Evolutionary conservation across 495 filamentous ascomycete genomes (phyloP).

Genomic region (Xylaria telfairii): DNA sequence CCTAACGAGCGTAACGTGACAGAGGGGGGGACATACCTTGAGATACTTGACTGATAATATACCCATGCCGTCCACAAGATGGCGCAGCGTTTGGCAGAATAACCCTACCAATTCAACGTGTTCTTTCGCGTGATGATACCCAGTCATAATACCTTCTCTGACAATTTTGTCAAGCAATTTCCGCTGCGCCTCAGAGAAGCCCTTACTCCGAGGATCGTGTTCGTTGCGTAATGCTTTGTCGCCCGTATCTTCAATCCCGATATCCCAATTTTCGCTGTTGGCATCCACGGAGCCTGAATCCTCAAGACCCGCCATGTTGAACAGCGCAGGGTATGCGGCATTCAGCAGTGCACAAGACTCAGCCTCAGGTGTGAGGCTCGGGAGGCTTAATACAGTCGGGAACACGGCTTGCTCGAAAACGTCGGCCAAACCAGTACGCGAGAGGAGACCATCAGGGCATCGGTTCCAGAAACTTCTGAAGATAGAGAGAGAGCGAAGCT

Average conservation of each 20-base stretch:
- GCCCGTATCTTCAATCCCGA: background rate
- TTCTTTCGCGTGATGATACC: conserved; percentile 59
- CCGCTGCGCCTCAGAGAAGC: conserved; percentile 37
- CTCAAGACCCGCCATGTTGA: conserved; percentile 61
- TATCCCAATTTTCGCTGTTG: background rate
- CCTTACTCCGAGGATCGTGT: background rate
- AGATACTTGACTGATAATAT: conserved; percentile 78
- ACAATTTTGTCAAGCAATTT: conserved; percentile 58
- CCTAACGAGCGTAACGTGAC: background rate
- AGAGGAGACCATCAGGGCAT: conserved; percentile 62
- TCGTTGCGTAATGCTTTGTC: background rate
- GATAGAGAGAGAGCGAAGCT: conserved; percentile 64
- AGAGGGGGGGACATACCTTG: conserved; percentile 48
- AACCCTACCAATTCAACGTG: conserved; percentile 58
- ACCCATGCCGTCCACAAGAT: conserved; percentile 65
- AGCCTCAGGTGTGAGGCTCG: conserved; percentile 75
- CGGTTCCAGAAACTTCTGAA: conserved; percentile 66
- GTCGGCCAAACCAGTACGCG: conserved; percentile 73
- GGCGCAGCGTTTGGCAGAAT: conserved; percentile 62
- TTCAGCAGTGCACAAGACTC: conserved; percentile 70
- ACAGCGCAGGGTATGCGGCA: conserved; percentile 70
- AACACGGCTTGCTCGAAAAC: conserved; percentile 82
- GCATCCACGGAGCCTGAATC: conserved; percentile 17
- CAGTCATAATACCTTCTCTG: conserved; percentile 61
- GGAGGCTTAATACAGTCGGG: conserved; percentile 75